These are phyloP conservation scores for Xylaria nigripes DNA, from an alignment of 495 filamentous ascomycete species.

Conservation along the genomic window DNA sequence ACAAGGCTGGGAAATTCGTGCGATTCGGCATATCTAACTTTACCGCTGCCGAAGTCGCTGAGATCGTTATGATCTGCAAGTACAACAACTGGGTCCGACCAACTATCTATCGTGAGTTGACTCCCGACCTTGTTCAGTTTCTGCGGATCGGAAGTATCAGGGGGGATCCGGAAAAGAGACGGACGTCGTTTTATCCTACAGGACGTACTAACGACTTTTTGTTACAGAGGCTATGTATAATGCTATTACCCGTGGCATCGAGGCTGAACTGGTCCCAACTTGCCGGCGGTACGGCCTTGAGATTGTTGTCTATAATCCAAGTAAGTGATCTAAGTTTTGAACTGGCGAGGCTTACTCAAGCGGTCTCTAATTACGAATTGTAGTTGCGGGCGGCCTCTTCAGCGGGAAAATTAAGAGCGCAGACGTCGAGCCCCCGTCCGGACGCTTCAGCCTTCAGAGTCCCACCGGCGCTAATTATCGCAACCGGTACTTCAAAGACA, in stretches of 20 bases:
- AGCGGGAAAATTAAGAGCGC: constrained; percentile 74
- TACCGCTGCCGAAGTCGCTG: constrained; percentile 84
- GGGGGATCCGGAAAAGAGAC: no score
- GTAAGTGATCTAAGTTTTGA: constrained; percentile 5
- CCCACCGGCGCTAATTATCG: constrained; percentile 58
- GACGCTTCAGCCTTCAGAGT: constrained; percentile 58
- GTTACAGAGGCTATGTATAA: constrained; percentile 54
- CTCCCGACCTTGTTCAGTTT: neutral
- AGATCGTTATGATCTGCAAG: constrained; percentile 75
- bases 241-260: constrained; percentile 65
- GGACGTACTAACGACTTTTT: neutral
- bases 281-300: constrained; percentile 82
- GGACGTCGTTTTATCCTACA: neutral
- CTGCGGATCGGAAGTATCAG: neutral
- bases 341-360: neutral
- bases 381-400: constrained; percentile 66
- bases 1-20: constrained; percentile 84
- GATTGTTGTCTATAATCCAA: constrained; percentile 86
- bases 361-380: neutral
- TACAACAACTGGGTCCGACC: constrained; percentile 68
- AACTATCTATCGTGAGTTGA: constrained; percentile 51
- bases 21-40: constrained; percentile 76
- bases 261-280: constrained; percentile 68
- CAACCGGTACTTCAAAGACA: constrained; percentile 70
- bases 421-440: constrained; percentile 48